Evolutionary conservation across 2,329 filamentous ascomycete genomes (phyloP).

Genomic region (Trichophyton rubrum): DNA sequence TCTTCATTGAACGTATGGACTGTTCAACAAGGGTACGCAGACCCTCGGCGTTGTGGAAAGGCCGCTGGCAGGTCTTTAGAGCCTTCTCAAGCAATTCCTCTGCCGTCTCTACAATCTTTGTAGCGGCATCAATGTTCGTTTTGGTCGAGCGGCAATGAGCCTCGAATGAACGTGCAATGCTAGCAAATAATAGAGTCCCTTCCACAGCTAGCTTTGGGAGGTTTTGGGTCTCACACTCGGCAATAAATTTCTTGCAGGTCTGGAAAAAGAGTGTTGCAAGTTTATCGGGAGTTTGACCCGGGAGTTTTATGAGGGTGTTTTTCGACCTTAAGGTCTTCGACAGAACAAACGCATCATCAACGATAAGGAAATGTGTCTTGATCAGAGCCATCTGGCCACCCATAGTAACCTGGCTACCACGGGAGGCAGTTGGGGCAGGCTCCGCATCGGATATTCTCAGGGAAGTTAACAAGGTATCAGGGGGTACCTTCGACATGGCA

Average conservation of each 20-base stretch:
- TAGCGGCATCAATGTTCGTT: neutral
- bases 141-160: neutral
- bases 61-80: neutral
- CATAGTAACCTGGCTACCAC: neutral
- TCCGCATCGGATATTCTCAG: neutral
- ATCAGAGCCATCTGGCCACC: neutral
- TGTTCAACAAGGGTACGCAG: neutral
- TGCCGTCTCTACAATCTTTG: neutral
- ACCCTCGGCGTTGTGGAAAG: neutral
- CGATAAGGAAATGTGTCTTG: neutral
- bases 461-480: neutral
- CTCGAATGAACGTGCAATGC: neutral
- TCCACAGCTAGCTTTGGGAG: neutral
- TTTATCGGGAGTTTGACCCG: neutral
- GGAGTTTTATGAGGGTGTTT: neutral
- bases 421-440: neutral
- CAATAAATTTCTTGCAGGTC: neutral
- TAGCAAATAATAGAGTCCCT: neutral
- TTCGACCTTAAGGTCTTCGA: neutral
- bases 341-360: neutral
- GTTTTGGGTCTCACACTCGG: neutral
- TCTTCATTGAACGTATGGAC: neutral
- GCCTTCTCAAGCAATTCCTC: neutral
- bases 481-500: neutral
- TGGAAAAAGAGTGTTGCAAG: neutral